Evolutionary conservation across 2,329 filamentous ascomycete species (phyloP), one percentile per base, ranked within the genome.

Genomic region (Emergomyces africanus): DNA sequence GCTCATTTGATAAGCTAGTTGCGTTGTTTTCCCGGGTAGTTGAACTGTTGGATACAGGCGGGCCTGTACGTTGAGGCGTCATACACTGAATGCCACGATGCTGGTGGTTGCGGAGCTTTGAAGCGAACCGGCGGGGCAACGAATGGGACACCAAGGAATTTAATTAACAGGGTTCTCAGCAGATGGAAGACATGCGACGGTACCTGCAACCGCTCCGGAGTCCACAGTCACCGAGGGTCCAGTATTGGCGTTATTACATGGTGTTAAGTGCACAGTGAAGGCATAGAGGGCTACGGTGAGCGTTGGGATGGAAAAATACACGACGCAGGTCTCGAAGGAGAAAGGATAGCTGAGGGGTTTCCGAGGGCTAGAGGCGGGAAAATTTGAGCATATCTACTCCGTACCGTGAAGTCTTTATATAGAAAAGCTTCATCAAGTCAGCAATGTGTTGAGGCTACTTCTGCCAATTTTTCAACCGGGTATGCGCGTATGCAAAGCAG

Each of bases 71-170:
- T 59, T 12, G 65, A 67, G 4, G 68, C 68, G 35, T 67, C 10
- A 59, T 61, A 67, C 65, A 69, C 46, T 57, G 59, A 2, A 2
- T 20, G 15, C 53, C 53, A 55, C 5, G 53, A 20, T 15, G 57
- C 54, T 1, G 64, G 63, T 15, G 61, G 55, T 33, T 61, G 44
- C 1, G 69, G 65, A 23, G 68, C 64, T 6, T 57, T 59, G 48
- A 71, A 71, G 4, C 70, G 66, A 20, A 58, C 59, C 1, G 69
- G 69, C 8, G 63, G 60, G 30, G 62, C 62, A 18, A 64, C 69
- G 51, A 68, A 72, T 3, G 68, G 70, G 3, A 72, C 64, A 9
- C 69, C 70, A 12, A 71, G 63, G 58, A 64, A 72, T 54, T 70
- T 61, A 46, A n/a, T 69, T 64, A 28, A 71, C 66, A 10, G 54